Evolutionary conservation across 228 moss, liverwort and hornwort genomes (phyloP).

Genomic region (Sphagnum magellanicum): DNA sequence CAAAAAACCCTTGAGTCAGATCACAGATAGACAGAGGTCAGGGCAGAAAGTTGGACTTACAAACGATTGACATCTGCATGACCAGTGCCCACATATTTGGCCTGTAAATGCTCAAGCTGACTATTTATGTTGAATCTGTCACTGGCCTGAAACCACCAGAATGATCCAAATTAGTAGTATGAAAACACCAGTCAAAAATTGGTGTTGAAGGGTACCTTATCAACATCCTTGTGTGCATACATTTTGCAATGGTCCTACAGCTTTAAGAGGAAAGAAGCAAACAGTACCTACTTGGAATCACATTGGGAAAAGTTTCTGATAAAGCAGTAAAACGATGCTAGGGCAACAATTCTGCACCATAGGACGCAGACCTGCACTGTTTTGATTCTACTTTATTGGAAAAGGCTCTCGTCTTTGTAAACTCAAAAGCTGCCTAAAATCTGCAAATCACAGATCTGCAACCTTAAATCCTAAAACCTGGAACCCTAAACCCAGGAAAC

Average conservation of each 20-base stretch:
- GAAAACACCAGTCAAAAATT: background rate
- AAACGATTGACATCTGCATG: constrained; percentile 94
- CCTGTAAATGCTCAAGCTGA: constrained; percentile 96
- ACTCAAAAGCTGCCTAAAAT: background rate
- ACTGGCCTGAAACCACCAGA: constrained; percentile 60
- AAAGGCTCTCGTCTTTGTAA: background rate
- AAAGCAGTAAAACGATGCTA: no score
- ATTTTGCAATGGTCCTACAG: background rate
- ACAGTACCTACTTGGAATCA: background rate
- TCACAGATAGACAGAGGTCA: background rate
- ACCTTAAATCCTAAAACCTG: no score
- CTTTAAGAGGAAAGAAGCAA: background rate
- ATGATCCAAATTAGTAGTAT: background rate
- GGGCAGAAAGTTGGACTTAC: constrained; percentile 24
- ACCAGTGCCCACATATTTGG: constrained; percentile 96
- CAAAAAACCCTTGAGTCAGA: no score
- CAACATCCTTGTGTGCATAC: background rate
- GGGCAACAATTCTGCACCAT: no score
- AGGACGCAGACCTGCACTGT: no score
- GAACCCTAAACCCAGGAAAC: no score
- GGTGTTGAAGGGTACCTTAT: background rate
- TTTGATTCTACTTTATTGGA: no score
- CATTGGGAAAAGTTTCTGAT: no score
- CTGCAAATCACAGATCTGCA: no score
- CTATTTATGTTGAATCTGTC: constrained; percentile 97